Conservation (phyloP, 2,329 filamentous ascomycete genomes). For the Epichloe glyceriae region DNA sequence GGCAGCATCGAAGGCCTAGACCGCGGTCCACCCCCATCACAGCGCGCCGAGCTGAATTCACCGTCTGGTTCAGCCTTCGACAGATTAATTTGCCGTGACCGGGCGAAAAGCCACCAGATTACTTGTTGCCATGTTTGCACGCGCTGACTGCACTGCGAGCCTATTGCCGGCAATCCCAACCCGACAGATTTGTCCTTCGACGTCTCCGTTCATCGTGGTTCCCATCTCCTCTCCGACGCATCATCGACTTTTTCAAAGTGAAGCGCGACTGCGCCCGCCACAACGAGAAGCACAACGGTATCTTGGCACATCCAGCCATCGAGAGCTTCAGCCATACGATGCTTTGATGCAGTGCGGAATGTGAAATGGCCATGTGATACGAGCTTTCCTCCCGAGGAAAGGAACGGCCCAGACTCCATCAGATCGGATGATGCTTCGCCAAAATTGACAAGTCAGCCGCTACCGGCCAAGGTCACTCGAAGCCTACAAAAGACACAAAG, state of each 20-base stretch:
- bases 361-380: not conserved
- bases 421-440: constrained; percentile 1
- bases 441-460: not conserved
- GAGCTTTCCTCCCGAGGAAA: not conserved
- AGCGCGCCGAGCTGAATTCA: not conserved
- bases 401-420: not conserved
- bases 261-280: not conserved
- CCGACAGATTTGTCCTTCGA: not conserved
- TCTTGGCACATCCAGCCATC: not conserved
- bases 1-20: too few relatives aligned
- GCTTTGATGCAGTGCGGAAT: not conserved
- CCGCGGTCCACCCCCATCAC: too few relatives aligned
- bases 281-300: not conserved
- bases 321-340: not conserved
- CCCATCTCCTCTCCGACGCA: not conserved
- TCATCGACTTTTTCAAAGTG: not conserved
- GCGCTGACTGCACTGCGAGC: not conserved
- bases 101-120: not conserved
- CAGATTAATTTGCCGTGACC: not conserved
- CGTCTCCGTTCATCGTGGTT: not conserved
- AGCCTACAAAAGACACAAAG: not conserved
- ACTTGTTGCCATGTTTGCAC: not conserved
- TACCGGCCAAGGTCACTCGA: not conserved
- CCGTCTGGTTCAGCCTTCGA: too few relatives aligned
- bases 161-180: not conserved